Base-by-base conservation (phyloP, 805 yeast genomes). In the Torulaspora gathmanii region DNA sequence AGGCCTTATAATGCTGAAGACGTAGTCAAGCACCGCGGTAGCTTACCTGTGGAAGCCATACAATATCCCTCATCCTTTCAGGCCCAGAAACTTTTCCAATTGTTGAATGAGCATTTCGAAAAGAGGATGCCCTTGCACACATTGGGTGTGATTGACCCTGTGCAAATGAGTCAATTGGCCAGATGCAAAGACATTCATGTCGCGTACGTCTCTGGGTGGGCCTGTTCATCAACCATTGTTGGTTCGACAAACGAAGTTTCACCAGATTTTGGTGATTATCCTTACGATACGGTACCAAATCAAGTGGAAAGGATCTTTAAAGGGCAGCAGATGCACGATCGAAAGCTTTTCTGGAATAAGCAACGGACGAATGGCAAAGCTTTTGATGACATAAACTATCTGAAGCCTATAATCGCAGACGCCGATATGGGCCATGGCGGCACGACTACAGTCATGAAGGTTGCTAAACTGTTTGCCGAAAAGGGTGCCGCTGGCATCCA, bases 391-490 rank as follows among this genome's bases (percentile, higher is more conserved):
- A 55, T 67, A n/a, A 82, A 79, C 53, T 80, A 79, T 53, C 53
- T 79, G 55, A 69, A 77, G 45, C 85, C 85, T 12, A 78, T 80
- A 42, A 74, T 80, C 50, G 85, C 85, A 3, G 85, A 80, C 57
- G 85, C 76, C 2, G 85, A 80, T 51, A 79, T 82, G 54, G 85
- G 85, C 3, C 83, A 78, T 57, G 85, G 85, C 15, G 82, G 83
- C 10, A 62, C 73, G 11, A 75, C 79, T 2, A 71, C 83, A 0
- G 80, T 79, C 3, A 79, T 80, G 85, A 80, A 80, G 56, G 62
- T 79, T 44, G 82, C 84, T 19, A 80, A 80, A 56, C 58, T 78
- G 40, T 80, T 80, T 65, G 83, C 81, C n/a, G 84, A 79, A 58
- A 70, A 70, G 16, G 85, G 85, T 19, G 83, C 85, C 3, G 79